Evolutionary conservation across 2,329 filamentous ascomycete genomes (phyloP).

Genomic region (Epichloe uncinata): DNA sequence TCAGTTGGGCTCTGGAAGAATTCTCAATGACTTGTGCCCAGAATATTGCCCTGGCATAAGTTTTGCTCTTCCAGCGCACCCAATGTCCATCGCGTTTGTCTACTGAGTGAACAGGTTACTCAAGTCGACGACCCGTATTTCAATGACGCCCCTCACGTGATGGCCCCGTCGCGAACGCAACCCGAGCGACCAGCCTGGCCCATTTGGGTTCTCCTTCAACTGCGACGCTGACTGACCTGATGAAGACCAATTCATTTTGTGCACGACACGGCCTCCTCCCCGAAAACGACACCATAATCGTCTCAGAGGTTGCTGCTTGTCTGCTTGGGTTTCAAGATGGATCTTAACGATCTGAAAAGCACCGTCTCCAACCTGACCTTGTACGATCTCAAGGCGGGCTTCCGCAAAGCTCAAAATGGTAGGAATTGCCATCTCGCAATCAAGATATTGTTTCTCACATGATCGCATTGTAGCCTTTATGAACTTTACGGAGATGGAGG

Average conservation of each 20-base stretch:
- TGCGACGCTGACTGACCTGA: neutral
- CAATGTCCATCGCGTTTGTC: too few species aligned
- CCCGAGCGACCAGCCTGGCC: constrained; percentile 1
- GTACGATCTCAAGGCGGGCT: constrained; percentile 90
- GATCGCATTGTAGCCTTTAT: constrained; percentile 59
- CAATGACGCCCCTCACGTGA: constrained; percentile 2
- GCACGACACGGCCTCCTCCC: neutral
- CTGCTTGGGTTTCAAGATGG: constrained; percentile 44
- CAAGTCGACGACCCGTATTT: neutral
- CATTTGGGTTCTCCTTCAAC: neutral
- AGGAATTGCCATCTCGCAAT: constrained; percentile 10
- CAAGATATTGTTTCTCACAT: constrained; percentile 10
- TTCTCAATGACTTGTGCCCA: too few species aligned
- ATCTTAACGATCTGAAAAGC: constrained; percentile 73
- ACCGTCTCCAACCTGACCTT: constrained; percentile 84
- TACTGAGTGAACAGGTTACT: neutral
- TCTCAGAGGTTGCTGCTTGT: neutral
- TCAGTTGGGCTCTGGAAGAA: too few species aligned
- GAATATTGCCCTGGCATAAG: too few species aligned
- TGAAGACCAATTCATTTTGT: neutral
- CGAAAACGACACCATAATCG: neutral
- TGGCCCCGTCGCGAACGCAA: neutral
- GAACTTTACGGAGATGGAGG: constrained; percentile 95
- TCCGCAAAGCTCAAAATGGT: constrained; percentile 97
- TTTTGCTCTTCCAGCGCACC: too few species aligned